phyloP scores from a whole-genome alignment of 352 stramenopile species.

The Bremia lactucae region DNA sequence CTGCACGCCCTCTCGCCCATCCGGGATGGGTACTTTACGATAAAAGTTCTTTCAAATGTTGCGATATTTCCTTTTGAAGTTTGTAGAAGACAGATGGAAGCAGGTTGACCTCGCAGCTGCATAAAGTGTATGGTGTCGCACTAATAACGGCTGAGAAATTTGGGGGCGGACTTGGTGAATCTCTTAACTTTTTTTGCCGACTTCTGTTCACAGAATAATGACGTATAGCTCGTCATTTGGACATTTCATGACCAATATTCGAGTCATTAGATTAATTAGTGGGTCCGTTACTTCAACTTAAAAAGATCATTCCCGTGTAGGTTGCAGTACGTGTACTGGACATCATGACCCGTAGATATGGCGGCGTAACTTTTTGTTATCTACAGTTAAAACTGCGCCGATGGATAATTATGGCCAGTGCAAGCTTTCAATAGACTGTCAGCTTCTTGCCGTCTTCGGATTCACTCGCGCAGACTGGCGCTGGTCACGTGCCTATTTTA shows the following conservation, averaged over 20 bases:
- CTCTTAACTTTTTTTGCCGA: not conserved
- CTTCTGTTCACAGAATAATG: slow-evolving; percentile 4
- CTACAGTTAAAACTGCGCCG: too few relatives aligned
- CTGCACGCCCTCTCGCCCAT: slow-evolving; percentile 6
- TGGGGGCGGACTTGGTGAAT: slow-evolving; percentile 1
- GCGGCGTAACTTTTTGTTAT: too few relatives aligned
- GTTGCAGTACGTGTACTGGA: too few relatives aligned
- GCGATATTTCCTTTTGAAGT: slow-evolving; percentile 2
- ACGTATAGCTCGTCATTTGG: slow-evolving; percentile 28
- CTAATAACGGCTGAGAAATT: slow-evolving; percentile 6
- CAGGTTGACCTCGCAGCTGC: slow-evolving; percentile 3
- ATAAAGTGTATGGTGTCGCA: slow-evolving; percentile 9
- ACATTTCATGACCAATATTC: too few relatives aligned
- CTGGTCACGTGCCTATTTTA: too few relatives aligned
- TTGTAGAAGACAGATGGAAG: slow-evolving; percentile 9
- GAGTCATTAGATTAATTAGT: slow-evolving; percentile 4
- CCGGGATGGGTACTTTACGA: slow-evolving; percentile 4
- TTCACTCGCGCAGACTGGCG: too few relatives aligned
- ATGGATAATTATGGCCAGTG: too few relatives aligned
- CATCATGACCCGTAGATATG: too few relatives aligned
- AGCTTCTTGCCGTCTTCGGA: too few relatives aligned
- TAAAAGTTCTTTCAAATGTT: slow-evolving; percentile 1
- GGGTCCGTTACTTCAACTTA: too few relatives aligned
- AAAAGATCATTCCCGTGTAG: slow-evolving; percentile 2
- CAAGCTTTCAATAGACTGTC: too few relatives aligned